Conservation (phyloP, 805 yeast genomes). For the Zygosaccharomyces lentus region DNA sequence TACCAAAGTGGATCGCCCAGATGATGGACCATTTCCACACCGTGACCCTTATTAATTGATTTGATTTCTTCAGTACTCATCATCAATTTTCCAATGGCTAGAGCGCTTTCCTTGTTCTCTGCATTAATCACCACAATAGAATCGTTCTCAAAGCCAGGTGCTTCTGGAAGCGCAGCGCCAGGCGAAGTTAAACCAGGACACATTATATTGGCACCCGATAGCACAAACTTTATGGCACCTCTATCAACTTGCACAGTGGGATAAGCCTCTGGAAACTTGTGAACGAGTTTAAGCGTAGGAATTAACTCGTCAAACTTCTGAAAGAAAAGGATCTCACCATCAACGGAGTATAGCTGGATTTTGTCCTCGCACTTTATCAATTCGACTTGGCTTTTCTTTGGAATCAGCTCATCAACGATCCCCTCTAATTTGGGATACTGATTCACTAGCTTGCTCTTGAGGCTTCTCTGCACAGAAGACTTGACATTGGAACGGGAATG, state of each 20-base stretch:
- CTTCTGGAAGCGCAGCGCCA: constrained; percentile 80
- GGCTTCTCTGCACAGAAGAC: constrained; percentile 89
- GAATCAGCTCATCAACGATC: constrained; percentile 74
- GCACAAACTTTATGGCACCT: constrained; percentile 92
- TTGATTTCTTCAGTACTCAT: constrained; percentile 91
- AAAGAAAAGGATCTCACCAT: constrained; percentile 67
- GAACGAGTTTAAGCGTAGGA: constrained; percentile 72
- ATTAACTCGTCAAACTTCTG: constrained; percentile 78
- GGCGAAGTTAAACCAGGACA: constrained; percentile 89
- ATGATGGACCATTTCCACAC: constrained; percentile 77
- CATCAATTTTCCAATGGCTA: constrained; percentile 82
- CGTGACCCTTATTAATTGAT: constrained; percentile 77
- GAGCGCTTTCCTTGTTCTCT: constrained; percentile 86
- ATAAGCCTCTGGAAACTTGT: constrained; percentile 76
- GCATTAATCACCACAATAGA: constrained; percentile 80
- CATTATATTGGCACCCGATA: constrained; percentile 97
- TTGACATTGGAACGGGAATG: constrained; percentile 89
- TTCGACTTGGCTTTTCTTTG: constrained; percentile 80
- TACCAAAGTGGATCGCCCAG: constrained; percentile 89
- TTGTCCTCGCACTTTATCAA: constrained; percentile 86
- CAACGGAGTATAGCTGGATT: constrained; percentile 70
- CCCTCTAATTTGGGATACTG: constrained; percentile 75
- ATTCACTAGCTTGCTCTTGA: constrained; percentile 65
- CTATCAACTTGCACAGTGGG: constrained; percentile 88
- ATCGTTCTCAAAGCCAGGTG: constrained; percentile 50